Conservation (phyloP, 169 alveolate species). For the Perkinsus olseni region DNA sequence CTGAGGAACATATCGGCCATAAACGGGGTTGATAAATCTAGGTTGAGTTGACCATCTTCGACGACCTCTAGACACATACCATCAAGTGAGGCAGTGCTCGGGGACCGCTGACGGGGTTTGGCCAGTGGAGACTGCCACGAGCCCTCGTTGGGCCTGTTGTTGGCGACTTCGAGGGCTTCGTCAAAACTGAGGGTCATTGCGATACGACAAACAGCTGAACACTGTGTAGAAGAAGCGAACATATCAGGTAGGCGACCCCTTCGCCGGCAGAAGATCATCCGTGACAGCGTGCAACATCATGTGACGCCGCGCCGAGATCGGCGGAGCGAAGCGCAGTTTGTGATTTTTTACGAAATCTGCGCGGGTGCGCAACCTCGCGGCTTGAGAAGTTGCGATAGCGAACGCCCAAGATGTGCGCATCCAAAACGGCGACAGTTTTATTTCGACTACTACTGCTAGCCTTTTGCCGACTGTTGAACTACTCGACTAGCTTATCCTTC, state of each 20-base stretch:
- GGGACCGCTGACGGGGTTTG: neutral
- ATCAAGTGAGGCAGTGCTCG: neutral
- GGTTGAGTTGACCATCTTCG: slow-evolving; percentile 1
- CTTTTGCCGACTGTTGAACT: too few species aligned
- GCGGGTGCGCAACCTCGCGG: neutral
- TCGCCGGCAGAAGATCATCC: neutral
- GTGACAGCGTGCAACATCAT: neutral
- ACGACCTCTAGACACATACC: neutral
- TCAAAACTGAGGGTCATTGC: neutral
- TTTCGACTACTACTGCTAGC: too few species aligned
- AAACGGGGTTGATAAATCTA: neutral
- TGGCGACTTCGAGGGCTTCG: neutral
- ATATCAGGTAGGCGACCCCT: neutral
- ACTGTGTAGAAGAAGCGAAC: neutral
- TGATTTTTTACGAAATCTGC: neutral
- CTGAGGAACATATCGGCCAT: neutral
- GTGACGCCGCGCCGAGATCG: neutral
- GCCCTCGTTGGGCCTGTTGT: neutral
- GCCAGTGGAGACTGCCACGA: neutral
- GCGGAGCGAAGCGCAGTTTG: neutral
- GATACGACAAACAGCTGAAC: neutral
- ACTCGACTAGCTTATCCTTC: too few species aligned
- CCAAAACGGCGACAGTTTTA: too few species aligned
- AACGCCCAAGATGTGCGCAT: too few species aligned
- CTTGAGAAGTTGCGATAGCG: too few species aligned